Conservation (phyloP, 2,329 filamentous ascomycete genomes). For the Harringtonia aguacate region DNA sequence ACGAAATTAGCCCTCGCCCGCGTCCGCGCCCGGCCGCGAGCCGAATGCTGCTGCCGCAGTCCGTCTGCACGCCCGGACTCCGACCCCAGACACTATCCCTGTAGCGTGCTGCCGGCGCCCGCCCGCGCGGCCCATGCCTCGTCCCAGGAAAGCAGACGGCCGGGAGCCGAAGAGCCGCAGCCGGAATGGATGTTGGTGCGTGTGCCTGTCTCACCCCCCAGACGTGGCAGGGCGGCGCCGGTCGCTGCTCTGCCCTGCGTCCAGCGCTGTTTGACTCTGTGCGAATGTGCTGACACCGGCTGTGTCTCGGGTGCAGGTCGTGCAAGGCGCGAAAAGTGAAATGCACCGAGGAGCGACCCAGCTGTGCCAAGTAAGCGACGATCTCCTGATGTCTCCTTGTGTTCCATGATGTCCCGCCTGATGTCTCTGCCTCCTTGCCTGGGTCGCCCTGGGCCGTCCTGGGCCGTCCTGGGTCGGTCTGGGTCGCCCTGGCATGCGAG, state of each 20-base stretch:
- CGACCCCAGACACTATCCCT: no score
- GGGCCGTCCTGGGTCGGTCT: not conserved
- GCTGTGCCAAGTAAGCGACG: conserved; percentile 48
- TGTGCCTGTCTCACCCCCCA: not conserved
- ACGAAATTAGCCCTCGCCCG: no score
- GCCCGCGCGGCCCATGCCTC: conserved; percentile 40
- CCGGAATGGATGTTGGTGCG: conserved; percentile 58
- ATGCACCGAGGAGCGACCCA: conserved; percentile 69
- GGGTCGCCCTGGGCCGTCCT: not conserved
- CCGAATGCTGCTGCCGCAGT: no score
- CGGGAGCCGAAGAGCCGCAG: conserved; percentile 56
- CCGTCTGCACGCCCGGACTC: no score
- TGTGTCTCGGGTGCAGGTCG: conserved; percentile 42
- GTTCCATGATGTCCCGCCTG: not conserved
- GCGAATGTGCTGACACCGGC: not conserved
- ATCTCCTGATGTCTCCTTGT: not conserved
- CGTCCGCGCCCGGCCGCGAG: no score
- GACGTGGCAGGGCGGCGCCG: no score
- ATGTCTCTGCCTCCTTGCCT: not conserved
- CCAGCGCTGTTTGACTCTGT: no score
- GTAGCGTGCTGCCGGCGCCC: no score
- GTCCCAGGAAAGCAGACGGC: conserved; percentile 52
- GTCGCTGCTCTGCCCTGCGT: no score
- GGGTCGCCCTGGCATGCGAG: no score
- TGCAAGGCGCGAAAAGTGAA: conserved; percentile 66